Evolutionary conservation across 2,329 filamentous ascomycete species (phyloP), one percentile per base, ranked within the genome.

Genomic region (Talaromyces sp.): DNA sequence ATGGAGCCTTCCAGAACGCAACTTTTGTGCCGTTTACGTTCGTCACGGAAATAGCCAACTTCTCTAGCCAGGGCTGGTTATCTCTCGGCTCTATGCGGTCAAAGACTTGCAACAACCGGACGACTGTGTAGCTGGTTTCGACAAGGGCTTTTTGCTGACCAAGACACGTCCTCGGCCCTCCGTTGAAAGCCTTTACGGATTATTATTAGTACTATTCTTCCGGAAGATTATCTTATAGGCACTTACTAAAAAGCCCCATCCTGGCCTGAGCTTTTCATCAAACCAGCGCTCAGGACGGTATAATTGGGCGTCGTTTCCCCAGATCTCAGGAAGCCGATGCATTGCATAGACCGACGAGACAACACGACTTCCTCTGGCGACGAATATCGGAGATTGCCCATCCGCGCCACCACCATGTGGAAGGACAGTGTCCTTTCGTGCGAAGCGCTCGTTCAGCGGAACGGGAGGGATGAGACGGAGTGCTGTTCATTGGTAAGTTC

Each of bases 271-370:
- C 31, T 56, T 56, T 57, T 56, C 61, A 69, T n/a, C 71, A 71
- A 60, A 73, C 82, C 82, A 84, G 33, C 83, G 70, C 64, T 84
- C 83, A 0, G 83, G 83, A 5, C 77, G 77, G 65, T 82, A 85
- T 5, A 70, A 65, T 0, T 81, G 75, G 1, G 81, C 80, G 45
- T 84, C 82, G 0, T 71, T 61, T 2, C 81, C 82, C 72, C 77
- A 84, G 65, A 80, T 72, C 43, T 84, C 82, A 48, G 73, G 74
- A 16, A 89, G 85, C 1, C 91, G 87, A 72, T 95, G 91, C 89
- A 94, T 90, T 7, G 86, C 77, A 60, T 91, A 83, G 0, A 89
- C 83, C 52, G 83, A 87, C 81, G 92, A 95, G 50, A 78, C 82
- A 66, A 95, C 80, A 6, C 83, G 76, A 1, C 87, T 87, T 71